Conservation (phyloP, 176 grass and related monocot species). For the Bromus sterilis region DNA sequence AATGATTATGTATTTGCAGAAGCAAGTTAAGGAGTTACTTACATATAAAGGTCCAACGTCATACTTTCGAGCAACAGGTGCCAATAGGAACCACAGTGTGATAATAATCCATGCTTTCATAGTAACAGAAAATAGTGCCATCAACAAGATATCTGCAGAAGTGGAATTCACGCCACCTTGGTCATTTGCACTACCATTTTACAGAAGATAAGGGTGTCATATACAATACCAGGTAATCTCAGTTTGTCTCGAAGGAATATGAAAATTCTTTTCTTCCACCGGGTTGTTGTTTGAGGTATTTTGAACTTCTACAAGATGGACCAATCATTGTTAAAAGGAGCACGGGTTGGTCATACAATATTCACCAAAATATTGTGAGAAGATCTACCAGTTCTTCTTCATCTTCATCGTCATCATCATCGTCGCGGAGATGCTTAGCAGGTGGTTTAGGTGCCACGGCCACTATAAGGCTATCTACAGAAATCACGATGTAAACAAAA, state of each 20-base stretch:
- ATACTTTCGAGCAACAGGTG: constrained; percentile 72
- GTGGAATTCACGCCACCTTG: background rate
- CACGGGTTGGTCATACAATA: constrained; percentile 6
- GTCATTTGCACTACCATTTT: background rate
- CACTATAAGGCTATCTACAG: constrained; percentile 43
- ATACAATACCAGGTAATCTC: constrained; percentile 67
- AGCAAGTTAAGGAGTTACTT: constrained; percentile 26
- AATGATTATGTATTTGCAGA: background rate
- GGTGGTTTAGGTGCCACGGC: constrained; percentile 53
- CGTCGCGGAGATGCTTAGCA: constrained; percentile 38
- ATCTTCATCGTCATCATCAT: constrained; percentile 20
- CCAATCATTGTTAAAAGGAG: background rate
- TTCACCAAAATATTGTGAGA: background rate
- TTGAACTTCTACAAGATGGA: constrained; percentile 30
- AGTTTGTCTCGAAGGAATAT: constrained; percentile 76
- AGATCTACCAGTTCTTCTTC: constrained; percentile 45
- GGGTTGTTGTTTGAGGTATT: constrained; percentile 47
- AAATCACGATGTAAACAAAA: background rate
- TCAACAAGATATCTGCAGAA: constrained; percentile 78
- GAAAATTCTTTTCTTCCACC: constrained; percentile 71
- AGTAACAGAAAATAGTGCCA: constrained; percentile 77
- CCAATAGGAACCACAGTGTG: constrained; percentile 69
- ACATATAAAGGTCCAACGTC: constrained; percentile 82
- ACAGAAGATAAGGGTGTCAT: background rate
- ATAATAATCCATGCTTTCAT: constrained; percentile 73